These are phyloP conservation scores for Paraphaeosphaeria minitans DNA, from an alignment of 2,329 filamentous ascomycete species.

Conservation along the genomic window DNA sequence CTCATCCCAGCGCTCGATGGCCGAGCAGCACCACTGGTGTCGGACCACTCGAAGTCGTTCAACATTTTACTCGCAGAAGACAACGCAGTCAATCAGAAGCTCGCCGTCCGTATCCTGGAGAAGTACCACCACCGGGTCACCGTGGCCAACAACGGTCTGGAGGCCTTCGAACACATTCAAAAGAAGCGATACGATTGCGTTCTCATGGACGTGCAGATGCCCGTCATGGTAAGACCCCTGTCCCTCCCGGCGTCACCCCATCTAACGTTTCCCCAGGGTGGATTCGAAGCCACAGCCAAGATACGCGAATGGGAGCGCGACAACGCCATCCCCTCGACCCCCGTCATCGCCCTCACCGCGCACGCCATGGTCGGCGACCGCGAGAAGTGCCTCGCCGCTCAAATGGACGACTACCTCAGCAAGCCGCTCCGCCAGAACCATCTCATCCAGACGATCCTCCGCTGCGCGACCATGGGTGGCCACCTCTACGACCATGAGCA, in stretches of 20 bases:
- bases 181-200: slow-evolving; percentile 94
- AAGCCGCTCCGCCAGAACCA: slow-evolving; percentile 97
- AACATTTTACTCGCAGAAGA: slow-evolving; percentile 95
- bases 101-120: slow-evolving; percentile 95
- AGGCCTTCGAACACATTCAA: slow-evolving; percentile 91
- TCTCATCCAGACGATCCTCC: slow-evolving; percentile 95
- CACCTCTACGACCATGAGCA: slow-evolving; percentile 74
- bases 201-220: slow-evolving; percentile 99
- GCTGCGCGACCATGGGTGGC: slow-evolving; percentile 90
- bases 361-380: slow-evolving; percentile 99
- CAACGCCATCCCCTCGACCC: slow-evolving; percentile 79
- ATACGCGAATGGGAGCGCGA: slow-evolving; percentile 93
- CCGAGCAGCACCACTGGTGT: slow-evolving; percentile 84
- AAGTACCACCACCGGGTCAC: slow-evolving; percentile 94
- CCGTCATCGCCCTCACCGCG: slow-evolving; percentile 94
- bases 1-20: slow-evolving; percentile 96
- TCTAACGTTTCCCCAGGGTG: slow-evolving; percentile 67
- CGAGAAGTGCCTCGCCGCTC: slow-evolving; percentile 96
- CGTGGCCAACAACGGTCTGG: slow-evolving; percentile 92
- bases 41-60: slow-evolving; percentile 93
- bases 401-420: slow-evolving; percentile 99
- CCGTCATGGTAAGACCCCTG: slow-evolving; percentile 77
- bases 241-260: neutral
- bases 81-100: slow-evolving; percentile 94
- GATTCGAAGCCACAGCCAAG: slow-evolving; percentile 95